Conservation (phyloP, 495 filamentous ascomycete species). For the Platismatia glauca region DNA sequence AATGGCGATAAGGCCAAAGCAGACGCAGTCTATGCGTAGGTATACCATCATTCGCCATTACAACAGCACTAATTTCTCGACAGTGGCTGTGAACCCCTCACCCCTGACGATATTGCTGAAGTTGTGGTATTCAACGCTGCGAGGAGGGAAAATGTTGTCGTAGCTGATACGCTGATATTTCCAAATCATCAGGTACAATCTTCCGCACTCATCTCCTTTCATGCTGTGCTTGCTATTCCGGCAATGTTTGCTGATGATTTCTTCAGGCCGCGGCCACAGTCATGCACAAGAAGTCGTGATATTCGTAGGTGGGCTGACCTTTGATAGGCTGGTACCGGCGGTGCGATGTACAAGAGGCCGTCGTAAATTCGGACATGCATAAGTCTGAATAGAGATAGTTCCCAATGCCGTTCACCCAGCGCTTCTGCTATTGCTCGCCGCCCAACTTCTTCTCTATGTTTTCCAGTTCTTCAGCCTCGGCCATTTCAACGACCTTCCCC, state of each 20-base stretch:
- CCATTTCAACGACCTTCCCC: slow-evolving; percentile 69
- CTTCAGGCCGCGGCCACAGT: slow-evolving; percentile 43
- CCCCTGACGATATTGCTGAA: slow-evolving; percentile 91
- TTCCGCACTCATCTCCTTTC: background rate
- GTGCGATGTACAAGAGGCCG: slow-evolving; percentile 33
- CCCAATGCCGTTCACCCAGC: background rate
- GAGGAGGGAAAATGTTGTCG: slow-evolving; percentile 85
- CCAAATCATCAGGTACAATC: slow-evolving; percentile 77
- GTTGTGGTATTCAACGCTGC: slow-evolving; percentile 85
- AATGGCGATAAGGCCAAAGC: slow-evolving; percentile 89
- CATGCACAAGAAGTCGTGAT: slow-evolving; percentile 42
- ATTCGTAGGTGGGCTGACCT: background rate
- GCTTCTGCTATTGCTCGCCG: slow-evolving; percentile 23
- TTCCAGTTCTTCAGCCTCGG: slow-evolving; percentile 65
- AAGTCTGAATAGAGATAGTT: background rate
- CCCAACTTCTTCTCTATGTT: slow-evolving; percentile 61
- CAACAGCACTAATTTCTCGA: slow-evolving; percentile 1
- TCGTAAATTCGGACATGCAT: background rate
- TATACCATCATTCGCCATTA: slow-evolving; percentile 11
- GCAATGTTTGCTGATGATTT: slow-evolving; percentile 10
- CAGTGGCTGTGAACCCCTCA: slow-evolving; percentile 82
- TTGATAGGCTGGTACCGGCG: slow-evolving; percentile 30
- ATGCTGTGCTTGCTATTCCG: background rate
- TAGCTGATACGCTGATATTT: slow-evolving; percentile 86
- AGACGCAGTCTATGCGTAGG: slow-evolving; percentile 89